Conservation (phyloP, 306 rosid genomes). For the Rosa persica region DNA sequence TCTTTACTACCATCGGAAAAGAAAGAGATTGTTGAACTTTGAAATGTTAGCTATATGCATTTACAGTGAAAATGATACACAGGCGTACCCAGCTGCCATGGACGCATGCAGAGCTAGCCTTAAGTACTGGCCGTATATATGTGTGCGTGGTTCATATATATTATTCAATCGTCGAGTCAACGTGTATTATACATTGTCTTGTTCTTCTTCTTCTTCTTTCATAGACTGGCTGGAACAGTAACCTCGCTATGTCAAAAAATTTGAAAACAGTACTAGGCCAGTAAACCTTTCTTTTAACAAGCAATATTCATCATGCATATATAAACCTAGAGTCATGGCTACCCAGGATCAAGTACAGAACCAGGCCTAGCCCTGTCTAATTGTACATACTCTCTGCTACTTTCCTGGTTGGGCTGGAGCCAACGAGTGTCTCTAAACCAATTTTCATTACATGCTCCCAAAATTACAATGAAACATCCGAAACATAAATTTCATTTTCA, state of each 20-base stretch:
- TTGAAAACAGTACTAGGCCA: not conserved
- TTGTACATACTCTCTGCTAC: not conserved
- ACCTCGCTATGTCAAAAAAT: not conserved
- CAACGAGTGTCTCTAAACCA: not conserved
- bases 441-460: not conserved
- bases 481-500: not conserved
- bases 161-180: not conserved
- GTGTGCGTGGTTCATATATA: not conserved
- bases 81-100: not conserved
- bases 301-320: not conserved
- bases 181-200: not conserved
- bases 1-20: not conserved
- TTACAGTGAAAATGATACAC: not conserved
- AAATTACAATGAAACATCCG: not conserved
- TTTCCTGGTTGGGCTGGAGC: not conserved
- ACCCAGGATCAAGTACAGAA: not conserved
- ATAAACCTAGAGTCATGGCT: not conserved
- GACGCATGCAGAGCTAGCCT: not conserved
- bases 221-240: not conserved
- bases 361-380: not conserved
- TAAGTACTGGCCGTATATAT: not conserved
- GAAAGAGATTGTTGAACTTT: not conserved
- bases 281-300: not conserved
- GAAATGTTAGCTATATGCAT: not conserved
- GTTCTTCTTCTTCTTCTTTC: not conserved